A percentile compares a stretch with the other conserved stretches of the same genome.
Conservation (phyloP, 768 basidiomycete genomes). For the Clitopilus passeckerianus region DNA sequence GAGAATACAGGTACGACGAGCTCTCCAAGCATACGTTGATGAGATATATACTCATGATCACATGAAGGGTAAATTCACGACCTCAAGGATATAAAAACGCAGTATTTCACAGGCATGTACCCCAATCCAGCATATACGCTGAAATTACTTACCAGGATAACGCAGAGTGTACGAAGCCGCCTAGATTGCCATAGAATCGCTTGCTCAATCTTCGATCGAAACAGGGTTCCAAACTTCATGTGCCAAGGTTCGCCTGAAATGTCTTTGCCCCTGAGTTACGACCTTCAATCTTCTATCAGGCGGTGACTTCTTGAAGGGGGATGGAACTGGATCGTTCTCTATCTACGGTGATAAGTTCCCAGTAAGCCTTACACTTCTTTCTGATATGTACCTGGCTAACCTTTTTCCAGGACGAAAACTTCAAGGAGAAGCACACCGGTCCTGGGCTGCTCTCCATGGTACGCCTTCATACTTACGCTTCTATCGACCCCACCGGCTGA, state of each 20-base stretch:
- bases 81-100: constrained; percentile 90
- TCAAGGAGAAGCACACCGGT: constrained; percentile 80
- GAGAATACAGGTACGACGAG: constrained; percentile 78
- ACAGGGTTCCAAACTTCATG: constrained; percentile 91
- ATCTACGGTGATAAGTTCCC: constrained; percentile 95
- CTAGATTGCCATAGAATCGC: constrained; percentile 2
- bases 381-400: neutral
- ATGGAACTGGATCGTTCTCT: constrained; percentile 95
- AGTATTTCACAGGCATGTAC: constrained; percentile 82
- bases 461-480: constrained; percentile 1
- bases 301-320: constrained; percentile 91
- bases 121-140: neutral
- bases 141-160: constrained; percentile 6
- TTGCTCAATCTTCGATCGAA: constrained; percentile 1
- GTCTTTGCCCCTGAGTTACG: neutral
- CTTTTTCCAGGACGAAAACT: constrained; percentile 81
- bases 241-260: constrained; percentile 64
- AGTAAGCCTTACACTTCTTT: constrained; percentile 35
- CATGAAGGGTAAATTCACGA: constrained; percentile 64
- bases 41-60: constrained; percentile 5
- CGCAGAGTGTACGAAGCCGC: constrained; percentile 60
- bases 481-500: no score
- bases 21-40: neutral
- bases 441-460: constrained; percentile 94
- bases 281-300: constrained; percentile 35